Evolutionary conservation across 257 asterid genomes (phyloP).

Genomic region (Primulina tabacum): DNA sequence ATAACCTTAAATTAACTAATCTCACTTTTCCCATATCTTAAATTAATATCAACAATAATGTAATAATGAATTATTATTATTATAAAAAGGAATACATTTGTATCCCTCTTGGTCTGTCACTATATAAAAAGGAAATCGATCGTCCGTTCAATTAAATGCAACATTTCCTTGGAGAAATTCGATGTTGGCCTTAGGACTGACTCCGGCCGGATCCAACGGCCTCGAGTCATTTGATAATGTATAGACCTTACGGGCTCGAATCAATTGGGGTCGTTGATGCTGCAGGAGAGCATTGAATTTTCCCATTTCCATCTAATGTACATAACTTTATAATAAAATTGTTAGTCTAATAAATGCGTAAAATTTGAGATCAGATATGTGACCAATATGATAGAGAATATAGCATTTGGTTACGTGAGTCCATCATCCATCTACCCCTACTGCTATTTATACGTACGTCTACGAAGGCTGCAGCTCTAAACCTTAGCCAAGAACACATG

Average conservation of each 20-base stretch:
- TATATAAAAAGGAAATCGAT: neutral
- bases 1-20: no score
- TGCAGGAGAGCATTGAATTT: no score
- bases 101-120: no score
- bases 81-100: no score
- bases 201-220: no score
- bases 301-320: neutral
- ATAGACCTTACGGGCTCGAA: no score
- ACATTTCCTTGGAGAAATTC: neutral
- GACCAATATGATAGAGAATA: conserved; percentile 16
- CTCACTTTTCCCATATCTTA: no score
- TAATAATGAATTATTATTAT: no score
- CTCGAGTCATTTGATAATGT: no score
- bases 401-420: conserved; percentile 15
- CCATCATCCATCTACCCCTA: conserved; percentile 9
- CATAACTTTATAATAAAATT: conserved; percentile 21
- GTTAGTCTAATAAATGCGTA: conserved; percentile 31
- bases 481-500: conserved; percentile 20
- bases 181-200: no score
- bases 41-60: no score
- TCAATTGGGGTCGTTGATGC: no score
- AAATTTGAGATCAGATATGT: conserved; percentile 2
- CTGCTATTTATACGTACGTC: neutral
- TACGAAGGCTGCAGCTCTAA: neutral
- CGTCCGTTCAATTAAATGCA: conserved; percentile 24